phyloP scores from a whole-genome alignment of 768 basidiomycete species.

The Hypholoma fasciculare region DNA sequence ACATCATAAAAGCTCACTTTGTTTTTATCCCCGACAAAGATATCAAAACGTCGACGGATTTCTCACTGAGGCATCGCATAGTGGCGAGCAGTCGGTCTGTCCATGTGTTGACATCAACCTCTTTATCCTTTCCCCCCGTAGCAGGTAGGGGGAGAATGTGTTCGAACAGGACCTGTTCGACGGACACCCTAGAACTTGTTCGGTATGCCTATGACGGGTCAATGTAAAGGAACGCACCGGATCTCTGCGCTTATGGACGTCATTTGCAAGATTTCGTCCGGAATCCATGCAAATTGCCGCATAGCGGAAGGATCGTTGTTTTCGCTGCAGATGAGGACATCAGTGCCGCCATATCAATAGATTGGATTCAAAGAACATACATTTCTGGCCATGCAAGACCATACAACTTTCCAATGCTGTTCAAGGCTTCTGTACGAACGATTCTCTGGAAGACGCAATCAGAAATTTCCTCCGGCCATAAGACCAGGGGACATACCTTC shows the following conservation, averaged over 20 bases:
- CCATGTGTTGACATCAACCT: conserved; percentile 82
- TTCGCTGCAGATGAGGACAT: conserved; percentile 53
- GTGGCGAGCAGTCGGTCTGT: conserved; percentile 78
- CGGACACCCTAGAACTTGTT: conserved; percentile 41
- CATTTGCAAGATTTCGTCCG: conserved; percentile 65
- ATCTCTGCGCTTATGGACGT: conserved; percentile 54
- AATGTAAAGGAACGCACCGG: conserved; percentile 39
- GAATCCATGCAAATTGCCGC: conserved; percentile 92
- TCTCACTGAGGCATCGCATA: conserved; percentile 68
- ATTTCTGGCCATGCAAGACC: conserved; percentile 86
- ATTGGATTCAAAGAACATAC: conserved; percentile 46
- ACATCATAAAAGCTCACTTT: conserved; percentile 44
- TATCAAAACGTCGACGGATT: conserved; percentile 56
- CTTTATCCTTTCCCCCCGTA: conserved; percentile 41
- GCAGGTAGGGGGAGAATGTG: conserved; percentile 81
- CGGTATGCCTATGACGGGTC: not conserved
- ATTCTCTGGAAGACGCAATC: conserved; percentile 36
- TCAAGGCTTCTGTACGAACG: conserved; percentile 77
- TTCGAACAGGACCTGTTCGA: conserved; percentile 70
- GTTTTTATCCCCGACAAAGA: conserved; percentile 62
- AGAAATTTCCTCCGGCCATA: not conserved
- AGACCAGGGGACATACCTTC: conserved; percentile 52
- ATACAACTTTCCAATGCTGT: conserved; percentile 76
- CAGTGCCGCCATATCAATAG: no score
- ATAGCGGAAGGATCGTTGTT: conserved; percentile 72